Base-by-base conservation (phyloP, 306 rosid genomes). In the Castanea crenata region DNA sequence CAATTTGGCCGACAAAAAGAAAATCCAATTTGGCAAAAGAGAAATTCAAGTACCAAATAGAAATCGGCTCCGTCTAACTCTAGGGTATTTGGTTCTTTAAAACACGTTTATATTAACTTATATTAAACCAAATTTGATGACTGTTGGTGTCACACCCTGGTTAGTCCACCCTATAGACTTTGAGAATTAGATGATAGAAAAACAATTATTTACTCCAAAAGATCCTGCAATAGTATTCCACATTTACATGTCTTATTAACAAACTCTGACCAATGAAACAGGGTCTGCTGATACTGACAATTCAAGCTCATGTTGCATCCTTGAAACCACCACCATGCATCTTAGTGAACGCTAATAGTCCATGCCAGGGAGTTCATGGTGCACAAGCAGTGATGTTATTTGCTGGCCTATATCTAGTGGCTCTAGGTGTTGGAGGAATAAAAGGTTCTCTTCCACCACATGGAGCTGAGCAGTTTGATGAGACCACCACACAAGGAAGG, bases 371-470 rank as follows among this genome's bases (percentile, higher is more conserved):
- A 83, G 86, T 82, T 75, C 15, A 61, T 31, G 93, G 89, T 2
- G 85, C 84, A 58, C 61, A 86, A 71, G 85, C 57, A 41, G 91
- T 81, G 27, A 83, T 86, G 90, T 74, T 94, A 57, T 94, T 86
- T 80, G 82, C 88, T 19, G 97, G 98, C 31, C 92, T 92, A 4
- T 94, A 92, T 79, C 79, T 90, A 52, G 94, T 85, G 85, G 98
- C 97, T 7, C 79, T 92, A 1, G 97, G 98, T 11, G 98, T 94
- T 46, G 98, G 98, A 20, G 97, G 96, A 46, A 92, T 92, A 74
- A 94, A 92, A 88, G 97, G 98, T 16, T 83, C 97, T 27, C 90
- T 94, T 71, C 96, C 93, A 55, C 87, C 96, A 38, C 96, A 92
- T 68, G 98, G 96, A 3, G 97, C 97, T 20, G 92, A 90, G 75